Conservation (phyloP, 2,329 filamentous ascomycete genomes). For the Chalara sp. region DNA sequence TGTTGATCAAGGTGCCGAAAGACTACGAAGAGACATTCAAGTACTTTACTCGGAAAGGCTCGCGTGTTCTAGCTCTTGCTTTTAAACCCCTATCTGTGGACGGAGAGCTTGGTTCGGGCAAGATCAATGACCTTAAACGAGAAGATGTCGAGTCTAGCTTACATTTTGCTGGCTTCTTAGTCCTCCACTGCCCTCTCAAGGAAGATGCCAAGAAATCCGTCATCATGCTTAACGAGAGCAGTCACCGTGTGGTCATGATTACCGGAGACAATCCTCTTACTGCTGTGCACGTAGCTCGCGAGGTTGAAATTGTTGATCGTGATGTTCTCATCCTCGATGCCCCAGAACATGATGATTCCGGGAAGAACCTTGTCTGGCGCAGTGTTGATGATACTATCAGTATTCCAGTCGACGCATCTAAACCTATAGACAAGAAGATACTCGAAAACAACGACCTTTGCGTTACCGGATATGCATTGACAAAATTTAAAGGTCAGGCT, state of each 20-base stretch:
- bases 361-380: slow-evolving; percentile 83
- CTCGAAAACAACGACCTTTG: slow-evolving; percentile 85
- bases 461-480: slow-evolving; percentile 87
- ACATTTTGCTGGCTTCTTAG: slow-evolving; percentile 88
- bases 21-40: slow-evolving; percentile 98
- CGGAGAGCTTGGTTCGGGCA: slow-evolving; percentile 71
- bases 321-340: slow-evolving; percentile 93
- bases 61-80: slow-evolving; percentile 84
- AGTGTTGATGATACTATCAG: slow-evolving; percentile 86
- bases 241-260: slow-evolving; percentile 98
- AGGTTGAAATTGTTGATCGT: slow-evolving; percentile 96
- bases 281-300: slow-evolving; percentile 86
- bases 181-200: slow-evolving; percentile 92
- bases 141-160: slow-evolving; percentile 84
- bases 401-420: slow-evolving; percentile 77
- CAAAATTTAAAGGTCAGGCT: slow-evolving; percentile 77
- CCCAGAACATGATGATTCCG: slow-evolving; percentile 79
- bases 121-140: slow-evolving; percentile 89
- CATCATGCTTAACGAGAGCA: slow-evolving; percentile 97
- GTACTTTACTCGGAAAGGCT: slow-evolving; percentile 93
- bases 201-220: slow-evolving; percentile 92
- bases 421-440: slow-evolving; percentile 75
- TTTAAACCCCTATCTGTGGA: slow-evolving; percentile 87
- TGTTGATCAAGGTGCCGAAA: slow-evolving; percentile 74
- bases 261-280: slow-evolving; percentile 97